Conservation (phyloP, 192 early-diverging fungal species). For the Mortierella hygrophila region DNA sequence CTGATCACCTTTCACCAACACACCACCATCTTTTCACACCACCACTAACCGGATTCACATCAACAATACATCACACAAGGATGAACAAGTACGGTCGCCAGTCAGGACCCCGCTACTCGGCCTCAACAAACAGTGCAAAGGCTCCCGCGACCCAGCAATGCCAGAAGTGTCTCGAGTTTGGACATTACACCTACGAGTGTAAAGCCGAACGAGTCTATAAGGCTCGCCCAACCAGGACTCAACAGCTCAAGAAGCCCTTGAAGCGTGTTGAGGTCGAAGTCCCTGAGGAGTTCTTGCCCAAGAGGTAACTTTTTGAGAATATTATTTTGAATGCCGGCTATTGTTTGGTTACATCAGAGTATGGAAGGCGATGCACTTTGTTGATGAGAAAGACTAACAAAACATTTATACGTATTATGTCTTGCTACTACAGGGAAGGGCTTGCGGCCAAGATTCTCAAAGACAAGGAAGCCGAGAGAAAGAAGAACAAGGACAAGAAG, state of each 20-base stretch:
- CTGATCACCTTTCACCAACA: not conserved
- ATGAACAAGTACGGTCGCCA: conserved; percentile 36
- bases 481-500: conserved; percentile 26
- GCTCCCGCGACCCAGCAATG: conserved; percentile 65
- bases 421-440: conserved; percentile 43
- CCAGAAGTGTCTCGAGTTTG: conserved; percentile 70
- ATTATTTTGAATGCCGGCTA: no score
- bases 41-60: not conserved
- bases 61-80: not conserved
- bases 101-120: conserved; percentile 33
- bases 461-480: conserved; percentile 57
- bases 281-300: conserved; percentile 62
- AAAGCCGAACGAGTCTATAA: conserved; percentile 60
- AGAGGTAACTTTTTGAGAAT: conserved; percentile 26
- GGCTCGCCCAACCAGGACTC: conserved; percentile 68
- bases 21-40: not conserved
- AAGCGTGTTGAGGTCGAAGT: conserved; percentile 62
- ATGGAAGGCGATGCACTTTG: not conserved
- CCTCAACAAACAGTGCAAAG: conserved; percentile 30
- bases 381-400: not conserved
- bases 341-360: not conserved
- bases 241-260: conserved; percentile 69
- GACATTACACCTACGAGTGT: conserved; percentile 71
- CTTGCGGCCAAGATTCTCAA: conserved; percentile 63
- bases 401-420: not conserved